Evolutionary conservation across 768 basidiomycete genomes (phyloP), one percentile per base, ranked within the genome.

Genomic region (Podaxis mareebaensis): DNA sequence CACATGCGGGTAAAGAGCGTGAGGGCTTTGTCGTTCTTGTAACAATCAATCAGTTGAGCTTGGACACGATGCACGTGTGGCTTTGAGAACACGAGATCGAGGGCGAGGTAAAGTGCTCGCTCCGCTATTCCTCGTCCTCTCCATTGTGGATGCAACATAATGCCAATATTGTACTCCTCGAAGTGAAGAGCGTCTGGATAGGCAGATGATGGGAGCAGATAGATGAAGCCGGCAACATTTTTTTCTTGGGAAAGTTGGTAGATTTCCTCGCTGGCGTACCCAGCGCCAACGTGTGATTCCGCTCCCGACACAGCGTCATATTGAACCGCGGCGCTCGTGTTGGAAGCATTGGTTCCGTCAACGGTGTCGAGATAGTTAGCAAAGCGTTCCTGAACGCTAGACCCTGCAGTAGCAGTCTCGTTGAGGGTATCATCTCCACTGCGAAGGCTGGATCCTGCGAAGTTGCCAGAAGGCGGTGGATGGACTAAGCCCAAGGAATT

Each of bases 151-250:
- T 71, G 65, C 30, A 90, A 65, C 58, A 84, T 75, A 66, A 91
- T 72, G 11, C 88, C 89, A 36, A 91, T 73, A 65, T 78, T 84
- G 22, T 83, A 77, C 69, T 90, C 85, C 3, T 75, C 70, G 30
- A 66, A 67, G 26, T 73, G 72, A 30, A 80, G 64, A 0, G 75
- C 74, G 62, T 76, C 75, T 24, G 68, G 64, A 20, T 69, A 64
- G 15, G 64, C 64, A 33, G 74, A 72, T 1, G 78, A 72, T 4
- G 69, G 67, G 13, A 67, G 70, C 28, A 84, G 74, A 61, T 83
- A 84, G 26, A 82, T 71, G 17, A 84, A 67, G 2, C 84, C 83
- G 48, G 82, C 42, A 40, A 64, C 22, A 22, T 28, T 53, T 26
- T 53, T 58, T 13, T 40, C 57, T 44, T 57, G 38, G 24, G 61